Percentiles rank a stretch among this genome's conserved stretches.
Evolutionary conservation across 306 rosid genomes (phyloP).

Genomic region (Cucurbita moschata): DNA sequence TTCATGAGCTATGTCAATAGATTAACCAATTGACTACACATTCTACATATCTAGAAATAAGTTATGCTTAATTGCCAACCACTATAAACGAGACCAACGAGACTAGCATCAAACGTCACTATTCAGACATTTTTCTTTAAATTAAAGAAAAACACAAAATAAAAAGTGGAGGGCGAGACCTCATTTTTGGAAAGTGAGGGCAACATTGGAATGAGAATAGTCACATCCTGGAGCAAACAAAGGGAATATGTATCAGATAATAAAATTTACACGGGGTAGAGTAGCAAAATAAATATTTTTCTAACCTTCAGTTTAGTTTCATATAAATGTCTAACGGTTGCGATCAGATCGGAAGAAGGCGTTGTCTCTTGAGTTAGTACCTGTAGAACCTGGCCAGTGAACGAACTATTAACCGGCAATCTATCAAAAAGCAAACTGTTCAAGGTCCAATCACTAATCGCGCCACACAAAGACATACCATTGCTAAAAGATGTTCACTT

Average conservation of each 20-base stretch:
- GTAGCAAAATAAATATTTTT: constrained; percentile 9
- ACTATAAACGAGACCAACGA: neutral
- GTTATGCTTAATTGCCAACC: neutral
- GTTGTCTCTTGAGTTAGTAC: constrained; percentile 71
- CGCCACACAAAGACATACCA: constrained; percentile 32
- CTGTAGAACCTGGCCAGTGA: constrained; percentile 66
- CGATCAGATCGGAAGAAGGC: constrained; percentile 68
- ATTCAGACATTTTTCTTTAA: neutral
- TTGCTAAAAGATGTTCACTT: constrained; percentile 79
- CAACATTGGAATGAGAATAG: constrained; percentile 89
- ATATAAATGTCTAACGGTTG: constrained; percentile 76
- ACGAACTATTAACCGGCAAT: constrained; percentile 11
- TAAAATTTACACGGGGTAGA: neutral
- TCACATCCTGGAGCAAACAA: constrained; percentile 63
- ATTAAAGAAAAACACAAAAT: constrained; percentile 6
- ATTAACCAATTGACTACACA: neutral
- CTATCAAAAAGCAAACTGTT: neutral
- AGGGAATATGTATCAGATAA: constrained; percentile 13
- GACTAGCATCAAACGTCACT: neutral
- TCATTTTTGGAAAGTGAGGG: constrained; percentile 77
- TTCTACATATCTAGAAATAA: neutral
- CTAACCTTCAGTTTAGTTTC: constrained; percentile 80
- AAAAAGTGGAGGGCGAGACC: constrained; percentile 25
- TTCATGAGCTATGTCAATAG: neutral
- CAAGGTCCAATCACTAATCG: neutral